Evolutionary conservation across 345 rosid genomes (phyloP), one percentile per base, ranked within the genome.

Genomic region (Eucalyptus sp.): DNA sequence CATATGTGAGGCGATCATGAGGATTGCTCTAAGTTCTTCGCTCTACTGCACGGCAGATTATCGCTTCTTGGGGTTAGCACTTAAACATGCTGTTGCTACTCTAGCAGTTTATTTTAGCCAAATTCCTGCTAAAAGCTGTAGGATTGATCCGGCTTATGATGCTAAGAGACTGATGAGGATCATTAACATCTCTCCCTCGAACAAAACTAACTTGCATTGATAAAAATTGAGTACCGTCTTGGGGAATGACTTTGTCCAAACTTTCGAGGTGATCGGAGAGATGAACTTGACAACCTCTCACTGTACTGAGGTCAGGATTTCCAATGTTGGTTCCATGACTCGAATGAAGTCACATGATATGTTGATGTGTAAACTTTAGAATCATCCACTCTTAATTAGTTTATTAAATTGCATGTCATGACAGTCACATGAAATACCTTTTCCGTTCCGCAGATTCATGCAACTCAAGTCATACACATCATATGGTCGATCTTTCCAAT

Each of bases 361-460:
- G 68, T 60, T 27, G 66, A 60, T 25, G 66, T 12, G 29, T 1
- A 60, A 27, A 60, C 29, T 60, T 60, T 60, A 60, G 14, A 60
- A 25, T 5, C 15, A 60, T 27, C 7, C 7, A 12, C 31, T 60
- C 31, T 27, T 60, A 12, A 27, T 60, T 60, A 27, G 2, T 14
- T 60, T 27, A 60, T 60, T 60, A 60, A 27, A 11, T 60, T 12
- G 29, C 4, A 11, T 4, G 8, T 60, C 58, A 27, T 60, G 66
- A 11, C n/a, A 27, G 5, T 25, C 66, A 60, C 31, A 25, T 27
- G 66, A 60, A 60, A 13, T 60, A 1, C 0, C 15, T 60, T 60
- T 60, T 60, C 7, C 2, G 1, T 12, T 12, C 16, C 0, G 2
- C 0, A 27, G 0, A 52, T 52, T 52, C 58, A 52, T 10, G 58